Conservation (phyloP, 805 yeast genomes). For the Candida ponderosae region DNA sequence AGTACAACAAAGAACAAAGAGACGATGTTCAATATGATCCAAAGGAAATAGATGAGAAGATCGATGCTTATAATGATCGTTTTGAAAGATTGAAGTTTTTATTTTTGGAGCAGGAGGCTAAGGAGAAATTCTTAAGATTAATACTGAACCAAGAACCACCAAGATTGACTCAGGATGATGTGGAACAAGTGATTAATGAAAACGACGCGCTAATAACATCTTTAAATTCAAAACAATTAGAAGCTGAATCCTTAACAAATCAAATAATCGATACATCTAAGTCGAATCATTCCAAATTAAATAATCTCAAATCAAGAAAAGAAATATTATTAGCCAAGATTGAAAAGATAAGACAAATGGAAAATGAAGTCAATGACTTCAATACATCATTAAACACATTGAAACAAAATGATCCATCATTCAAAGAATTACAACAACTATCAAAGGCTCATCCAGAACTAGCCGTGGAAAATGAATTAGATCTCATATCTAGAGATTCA, state of each 20-base stretch:
- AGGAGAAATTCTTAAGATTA: slow-evolving; percentile 54
- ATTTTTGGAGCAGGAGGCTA: slow-evolving; percentile 64
- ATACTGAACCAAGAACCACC: slow-evolving; percentile 28
- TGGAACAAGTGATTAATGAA: slow-evolving; percentile 21
- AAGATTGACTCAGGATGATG: slow-evolving; percentile 25
- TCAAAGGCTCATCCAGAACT: slow-evolving; percentile 21
- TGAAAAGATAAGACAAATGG: no score
- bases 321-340: no score
- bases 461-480: background rate
- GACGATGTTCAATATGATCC: slow-evolving; percentile 18
- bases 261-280: background rate
- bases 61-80: slow-evolving; percentile 29
- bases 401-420: slow-evolving; percentile 7
- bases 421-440: slow-evolving; percentile 17
- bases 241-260: slow-evolving; percentile 7
- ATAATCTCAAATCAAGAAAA: background rate
- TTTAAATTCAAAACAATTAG: slow-evolving; percentile 20
- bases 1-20: background rate
- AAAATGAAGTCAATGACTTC: no score
- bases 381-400: no score
- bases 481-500: slow-evolving; percentile 23
- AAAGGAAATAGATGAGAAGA: slow-evolving; percentile 24
- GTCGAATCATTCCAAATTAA: background rate
- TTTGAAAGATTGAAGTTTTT: slow-evolving; percentile 53
- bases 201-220: slow-evolving; percentile 19